Evolutionary conservation across 2,329 filamentous ascomycete genomes (phyloP).

Genomic region (Aspergillus vadensis): DNA sequence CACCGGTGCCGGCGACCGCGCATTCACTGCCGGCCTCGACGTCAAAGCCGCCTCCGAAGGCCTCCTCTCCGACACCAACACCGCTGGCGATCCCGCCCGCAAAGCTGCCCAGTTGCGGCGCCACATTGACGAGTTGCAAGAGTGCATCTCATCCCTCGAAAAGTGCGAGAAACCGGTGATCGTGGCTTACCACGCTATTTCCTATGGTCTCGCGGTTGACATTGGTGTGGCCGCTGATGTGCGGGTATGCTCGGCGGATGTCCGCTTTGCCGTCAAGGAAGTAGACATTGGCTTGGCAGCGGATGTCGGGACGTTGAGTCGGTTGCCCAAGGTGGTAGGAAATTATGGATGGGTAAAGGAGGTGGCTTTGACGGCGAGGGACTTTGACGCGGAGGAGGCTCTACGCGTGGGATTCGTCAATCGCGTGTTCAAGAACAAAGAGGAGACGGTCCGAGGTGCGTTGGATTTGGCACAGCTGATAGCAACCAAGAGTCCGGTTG

Average conservation of each 20-base stretch:
- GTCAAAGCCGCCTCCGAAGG: constrained; percentile 68
- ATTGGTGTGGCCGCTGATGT: constrained; percentile 47
- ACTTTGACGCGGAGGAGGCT: constrained; percentile 50
- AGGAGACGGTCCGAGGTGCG: constrained; percentile 62
- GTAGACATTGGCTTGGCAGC: constrained; percentile 54
- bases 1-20: constrained; percentile 76
- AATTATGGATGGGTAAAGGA: constrained; percentile 53
- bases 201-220: constrained; percentile 77
- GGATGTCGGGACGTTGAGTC: constrained; percentile 50
- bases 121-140: constrained; percentile 78
- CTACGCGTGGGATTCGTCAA: constrained; percentile 48
- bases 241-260: constrained; percentile 40
- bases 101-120: constrained; percentile 63
- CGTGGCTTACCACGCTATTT: constrained; percentile 75
- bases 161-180: constrained; percentile 92
- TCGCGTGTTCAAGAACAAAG: constrained; percentile 53
- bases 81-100: constrained; percentile 62
- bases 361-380: constrained; percentile 46
- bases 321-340: constrained; percentile 51
- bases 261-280: constrained; percentile 50
- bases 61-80: constrained; percentile 44
- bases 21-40: constrained; percentile 85
- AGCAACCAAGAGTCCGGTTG: constrained; percentile 81
- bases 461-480: constrained; percentile 66
- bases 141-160: constrained; percentile 73